Base-by-base conservation (phyloP, 2,329 filamentous ascomycete species). In the Diplocarpon rosae region DNA sequence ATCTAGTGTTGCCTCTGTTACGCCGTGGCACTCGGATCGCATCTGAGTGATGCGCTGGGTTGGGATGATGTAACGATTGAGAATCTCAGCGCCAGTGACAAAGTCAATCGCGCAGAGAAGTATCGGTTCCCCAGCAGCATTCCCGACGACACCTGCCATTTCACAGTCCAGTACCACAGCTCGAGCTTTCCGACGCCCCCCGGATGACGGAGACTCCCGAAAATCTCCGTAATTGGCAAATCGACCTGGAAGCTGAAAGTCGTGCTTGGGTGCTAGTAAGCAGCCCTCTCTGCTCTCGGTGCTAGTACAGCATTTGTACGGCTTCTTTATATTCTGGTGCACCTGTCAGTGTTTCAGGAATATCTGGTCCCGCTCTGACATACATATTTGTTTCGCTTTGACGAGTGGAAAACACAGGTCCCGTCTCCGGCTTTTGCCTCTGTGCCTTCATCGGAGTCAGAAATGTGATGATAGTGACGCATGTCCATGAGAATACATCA, bases 131-230 rank as follows among this genome's bases (percentile, higher is more conserved):
- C 30, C 30, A 32, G 49, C 40, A 17, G 48, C 52, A 29, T 60
- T 58, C 9, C 60, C 52, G 2, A 32, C 43, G 1, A 68, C 54
- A 12, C 55, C 58, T 5, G 68, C 68, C 69, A 72, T 72, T 52
- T 73, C 69, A 47, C 69, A 72, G 49, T 73, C 69, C 7, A 73
- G 52, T 0, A 61, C 64, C 2, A 73, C 61, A 2, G 64, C 67
- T 24, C 37, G 53, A 37, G 56, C 60, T 35, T 52, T 59, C 6
- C 37, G 13, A 5, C 3, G 33, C 15, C 10, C n/a, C 2, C 10
- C 15, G 9, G 33, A 14, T 35, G n/a, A 11, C 15, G 33, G 33
- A 16, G 33, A n/a, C 15, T 14, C 33, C 2, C 15, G 13, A 13
- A 35, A 35, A 14, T 35, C 33, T 14, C 13, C 33, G 15, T 35